Conservation (phyloP, 805 yeast genomes). For the Nakazawaea ishiwadae region DNA sequence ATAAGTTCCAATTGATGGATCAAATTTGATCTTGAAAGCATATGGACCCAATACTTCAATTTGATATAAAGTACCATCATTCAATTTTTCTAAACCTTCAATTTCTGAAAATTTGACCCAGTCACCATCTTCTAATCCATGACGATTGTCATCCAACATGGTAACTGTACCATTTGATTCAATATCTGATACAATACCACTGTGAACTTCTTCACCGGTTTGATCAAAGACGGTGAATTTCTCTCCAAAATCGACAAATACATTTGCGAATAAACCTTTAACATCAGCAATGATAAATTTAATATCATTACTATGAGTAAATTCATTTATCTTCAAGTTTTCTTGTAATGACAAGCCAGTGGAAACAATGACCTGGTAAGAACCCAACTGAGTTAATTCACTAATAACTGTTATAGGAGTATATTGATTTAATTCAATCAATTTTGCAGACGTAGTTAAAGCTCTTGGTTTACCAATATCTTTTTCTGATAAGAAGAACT, state of each 20-base stretch:
- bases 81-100: conserved; percentile 69
- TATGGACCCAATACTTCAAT: conserved; percentile 92
- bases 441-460: conserved; percentile 54
- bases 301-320: conserved; percentile 69
- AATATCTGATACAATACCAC: conserved; percentile 87
- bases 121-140: conserved; percentile 90
- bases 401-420: conserved; percentile 75
- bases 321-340: conserved; percentile 68
- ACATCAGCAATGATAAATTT: conserved; percentile 79
- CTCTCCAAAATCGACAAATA: conserved; percentile 88
- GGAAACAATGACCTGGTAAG: conserved; percentile 80
- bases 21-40: conserved; percentile 72
- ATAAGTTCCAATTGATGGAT: conserved; percentile 56
- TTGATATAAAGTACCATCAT: conserved; percentile 69
- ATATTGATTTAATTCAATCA: conserved; percentile 83
- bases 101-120: conserved; percentile 84
- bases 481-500: conserved; percentile 67
- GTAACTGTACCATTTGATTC: conserved; percentile 90
- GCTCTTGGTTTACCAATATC: conserved; percentile 85
- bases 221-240: conserved; percentile 76
- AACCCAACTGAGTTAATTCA: conserved; percentile 47
- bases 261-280: conserved; percentile 82
- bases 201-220: conserved; percentile 87
- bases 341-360: conserved; percentile 70
- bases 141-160: conserved; percentile 86